A percentile compares a stretch with the other conserved stretches of the same genome.
Conservation (phyloP, 805 yeast genomes). For the Barnettozyma sucrosica region DNA sequence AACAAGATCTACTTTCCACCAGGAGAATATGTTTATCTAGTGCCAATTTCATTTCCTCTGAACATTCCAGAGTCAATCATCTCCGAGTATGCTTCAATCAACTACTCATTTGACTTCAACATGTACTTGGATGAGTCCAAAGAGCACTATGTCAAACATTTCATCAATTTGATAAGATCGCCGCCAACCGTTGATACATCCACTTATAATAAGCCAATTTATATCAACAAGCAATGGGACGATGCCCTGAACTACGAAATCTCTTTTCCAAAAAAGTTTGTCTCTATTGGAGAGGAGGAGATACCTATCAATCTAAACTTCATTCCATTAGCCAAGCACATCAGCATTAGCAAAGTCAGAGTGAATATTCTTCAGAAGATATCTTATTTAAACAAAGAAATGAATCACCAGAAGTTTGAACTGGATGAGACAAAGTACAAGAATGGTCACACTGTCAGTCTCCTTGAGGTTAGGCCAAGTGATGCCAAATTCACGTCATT, state of each 20-base stretch:
- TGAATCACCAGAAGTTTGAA: conserved; percentile 34
- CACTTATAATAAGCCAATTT: conserved; percentile 61
- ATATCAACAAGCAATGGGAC: conserved; percentile 71
- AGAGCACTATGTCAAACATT: conserved; percentile 27
- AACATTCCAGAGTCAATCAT: conserved; percentile 56
- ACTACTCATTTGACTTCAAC: conserved; percentile 24
- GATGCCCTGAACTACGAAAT: conserved; percentile 65
- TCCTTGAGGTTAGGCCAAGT: conserved; percentile 49
- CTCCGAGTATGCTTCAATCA: conserved; percentile 43
- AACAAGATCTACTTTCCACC: conserved; percentile 34
- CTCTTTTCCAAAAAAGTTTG: conserved; percentile 64
- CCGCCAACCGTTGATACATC: conserved; percentile 35
- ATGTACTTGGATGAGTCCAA: conserved; percentile 1
- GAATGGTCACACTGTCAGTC: conserved; percentile 47
- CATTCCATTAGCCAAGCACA: conserved; percentile 57
- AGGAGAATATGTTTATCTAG: conserved; percentile 63
- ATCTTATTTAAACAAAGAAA: conserved; percentile 53
- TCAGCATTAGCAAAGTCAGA: conserved; percentile 56
- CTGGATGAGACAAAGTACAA: conserved; percentile 36
- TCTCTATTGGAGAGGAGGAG: conserved; percentile 52
- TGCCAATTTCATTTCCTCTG: conserved; percentile 58
- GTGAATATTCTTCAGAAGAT: conserved; percentile 63
- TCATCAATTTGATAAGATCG: conserved; percentile 32
- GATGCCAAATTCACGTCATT: conserved; percentile 41
- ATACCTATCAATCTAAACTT: conserved; percentile 57